A percentile compares a stretch with the other conserved stretches of the same genome.
Conservation (phyloP, 441 rosid species). For the Euphorbia schlechtendalii region DNA sequence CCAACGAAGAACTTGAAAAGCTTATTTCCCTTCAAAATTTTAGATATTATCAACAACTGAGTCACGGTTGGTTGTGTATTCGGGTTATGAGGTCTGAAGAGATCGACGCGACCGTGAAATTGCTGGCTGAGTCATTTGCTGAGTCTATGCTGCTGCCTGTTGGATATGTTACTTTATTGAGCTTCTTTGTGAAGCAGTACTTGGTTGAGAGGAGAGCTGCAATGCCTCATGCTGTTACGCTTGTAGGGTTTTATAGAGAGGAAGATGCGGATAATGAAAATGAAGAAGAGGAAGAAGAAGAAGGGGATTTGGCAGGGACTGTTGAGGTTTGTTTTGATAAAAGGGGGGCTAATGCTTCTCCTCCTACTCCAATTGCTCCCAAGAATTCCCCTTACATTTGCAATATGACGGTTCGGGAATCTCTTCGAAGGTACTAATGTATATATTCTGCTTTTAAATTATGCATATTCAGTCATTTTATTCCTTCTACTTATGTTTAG, state of each 20-base stretch:
- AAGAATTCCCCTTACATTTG: conserved; percentile 72
- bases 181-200: conserved; percentile 75
- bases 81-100: conserved; percentile 67
- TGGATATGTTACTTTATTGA: conserved; percentile 56
- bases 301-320: conserved; percentile 53
- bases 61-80: conserved; percentile 56
- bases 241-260: conserved; percentile 56
- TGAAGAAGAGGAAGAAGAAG: conserved; percentile 19
- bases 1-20: conserved; percentile 64
- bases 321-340: conserved; percentile 74
- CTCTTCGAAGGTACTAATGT: conserved; percentile 50
- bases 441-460: not conserved
- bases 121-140: conserved; percentile 74
- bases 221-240: conserved; percentile 79
- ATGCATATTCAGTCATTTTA: not conserved
- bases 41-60: conserved; percentile 42
- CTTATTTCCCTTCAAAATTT: conserved; percentile 61
- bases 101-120: conserved; percentile 56
- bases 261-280: conserved; percentile 21
- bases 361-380: conserved; percentile 75
- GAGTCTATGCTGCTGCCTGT: conserved; percentile 68
- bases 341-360: conserved; percentile 65
- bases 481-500: not conserved
- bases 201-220: conserved; percentile 61
- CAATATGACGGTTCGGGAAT: conserved; percentile 74